Evolutionary conservation across 768 basidiomycete genomes (phyloP), one percentile per base, ranked within the genome.

Genomic region (Amanita muscaria): DNA sequence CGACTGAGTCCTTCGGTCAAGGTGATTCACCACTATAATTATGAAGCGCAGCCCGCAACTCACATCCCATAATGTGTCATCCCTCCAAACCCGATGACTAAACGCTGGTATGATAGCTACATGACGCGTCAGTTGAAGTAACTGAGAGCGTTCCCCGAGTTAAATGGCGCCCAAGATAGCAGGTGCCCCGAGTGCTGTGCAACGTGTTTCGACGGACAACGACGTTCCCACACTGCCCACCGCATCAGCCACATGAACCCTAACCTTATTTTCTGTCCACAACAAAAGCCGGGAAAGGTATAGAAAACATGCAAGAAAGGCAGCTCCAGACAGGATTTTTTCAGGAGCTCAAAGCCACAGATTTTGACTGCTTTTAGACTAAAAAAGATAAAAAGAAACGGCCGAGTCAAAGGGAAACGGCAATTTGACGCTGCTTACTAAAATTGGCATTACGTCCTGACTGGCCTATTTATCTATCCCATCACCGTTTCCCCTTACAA

Each of bases 381-480:
- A 36, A 36, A 44, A 37, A 25, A 14, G 21, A 22, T 32, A 32
- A 39, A 12, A 10, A 23, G 22, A 18, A 39, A 29, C 12, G 19
- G 37, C 18, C 4, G n/a, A 36, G 12, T 9, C 5, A 10, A 10
- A 21, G 29, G 15, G 21, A 21, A 15, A 19, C n/a, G 37, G 14
- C 11, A 35, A n/a, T 27, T 44, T 9, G 22, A 39, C 21, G n/a
- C 36, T 31, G 44, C 36, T 39, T 46, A 46, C 44, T 39, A 39
- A 39, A 46, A 39, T 14, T 46, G 57, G 54, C 55, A 60, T 64
- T 65, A 61, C 56, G 56, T 64, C 64, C n/a, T 60, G 60, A 64
- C 59, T 19, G 50, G 65, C 59, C 55, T 70, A 70, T 72, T 66
- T 75, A 74, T 69, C 66, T 34, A 42, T 30, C n/a, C n/a, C 62